A percentile compares a stretch with the other conserved stretches of the same genome.
These are phyloP conservation scores for Globisporangium yorkense DNA, from an alignment of 352 stramenopile species.

Conservation along the genomic window DNA sequence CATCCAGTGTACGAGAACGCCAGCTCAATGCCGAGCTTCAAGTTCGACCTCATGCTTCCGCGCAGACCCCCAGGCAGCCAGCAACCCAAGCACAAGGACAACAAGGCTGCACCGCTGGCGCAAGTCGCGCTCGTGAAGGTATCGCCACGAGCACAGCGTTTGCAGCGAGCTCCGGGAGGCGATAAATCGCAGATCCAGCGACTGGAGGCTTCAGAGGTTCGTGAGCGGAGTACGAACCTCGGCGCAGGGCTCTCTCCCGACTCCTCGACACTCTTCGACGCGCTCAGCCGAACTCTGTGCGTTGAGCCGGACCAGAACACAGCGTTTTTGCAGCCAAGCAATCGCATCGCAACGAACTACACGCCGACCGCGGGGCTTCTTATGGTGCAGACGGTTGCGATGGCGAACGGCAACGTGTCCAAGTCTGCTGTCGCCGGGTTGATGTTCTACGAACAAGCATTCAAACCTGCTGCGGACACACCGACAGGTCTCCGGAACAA, in stretches of 20 bases:
- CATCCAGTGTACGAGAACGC: slow-evolving; percentile 26
- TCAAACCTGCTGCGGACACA: neutral
- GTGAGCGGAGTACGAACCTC: neutral
- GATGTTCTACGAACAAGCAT: slow-evolving; percentile 2
- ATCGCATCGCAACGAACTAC: slow-evolving; percentile 73
- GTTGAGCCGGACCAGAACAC: slow-evolving; percentile 64
- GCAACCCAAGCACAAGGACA: neutral
- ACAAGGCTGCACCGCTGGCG: neutral
- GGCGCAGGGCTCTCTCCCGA: slow-evolving; percentile 8
- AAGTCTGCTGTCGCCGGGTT: slow-evolving; percentile 3
- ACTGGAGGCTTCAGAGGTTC: neutral
- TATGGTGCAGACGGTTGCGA: slow-evolving; percentile 28
- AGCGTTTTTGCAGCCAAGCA: slow-evolving; percentile 49
- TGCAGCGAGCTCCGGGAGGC: slow-evolving; percentile 7
- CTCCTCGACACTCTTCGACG: slow-evolving; percentile 42
- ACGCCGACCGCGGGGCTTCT: slow-evolving; percentile 35
- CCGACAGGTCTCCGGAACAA: neutral
- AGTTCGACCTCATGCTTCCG: slow-evolving; percentile 18
- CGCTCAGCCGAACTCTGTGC: slow-evolving; percentile 56
- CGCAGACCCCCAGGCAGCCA: slow-evolving; percentile 1
- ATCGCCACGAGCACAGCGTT: slow-evolving; percentile 24
- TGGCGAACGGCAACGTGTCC: neutral
- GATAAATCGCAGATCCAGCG: neutral
- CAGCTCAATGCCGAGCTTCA: slow-evolving; percentile 22
- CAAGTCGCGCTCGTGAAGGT: slow-evolving; percentile 1